Evolutionary conservation across 1,284 basidiomycete species (phyloP), one percentile per base, ranked within the genome.

Genomic region (Xerocomus nothofagi): DNA sequence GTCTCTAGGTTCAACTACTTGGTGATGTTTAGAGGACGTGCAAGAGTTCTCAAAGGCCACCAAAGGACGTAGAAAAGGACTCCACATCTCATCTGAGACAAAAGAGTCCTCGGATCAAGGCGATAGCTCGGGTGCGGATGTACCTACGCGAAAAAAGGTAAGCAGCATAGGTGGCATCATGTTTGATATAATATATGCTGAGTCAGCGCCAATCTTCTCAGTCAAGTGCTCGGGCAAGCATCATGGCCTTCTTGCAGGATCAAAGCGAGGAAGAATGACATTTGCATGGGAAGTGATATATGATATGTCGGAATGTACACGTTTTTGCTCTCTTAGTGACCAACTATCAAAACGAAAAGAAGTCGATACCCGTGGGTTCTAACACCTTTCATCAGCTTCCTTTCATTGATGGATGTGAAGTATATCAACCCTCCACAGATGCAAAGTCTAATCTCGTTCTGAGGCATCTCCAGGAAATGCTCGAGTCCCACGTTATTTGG

Each of bases 211-310:
- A 4, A 44, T 51, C 24, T 39, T 40, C n/a, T 27, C 47, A 76
- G 73, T 58, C 64, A 46, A 79, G 71, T 42, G 82, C 82, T 12
- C 72, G 77, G 21, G 73, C 74, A 53, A 86, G 81, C 52, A 87
- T 89, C 46, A 80, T 78, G 72, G 83, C 81, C 6, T 88, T 88
- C 64, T 67, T 89, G 47, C 74, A 71, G 24, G 83, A 86, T 58
- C 83, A 88, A 59, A 86, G 80, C 54, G 79, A 78, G 26, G 63
- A 67, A 44, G 65, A 67, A 26, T 65, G 33, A 58, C n/a, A 21
- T 37, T 4, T 17, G 8, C 6, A 29, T 34, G 12, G 15, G n/a
- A 26, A 7, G 18, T 12, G 21, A 32, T 26, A 21, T 29, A 20
- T 30, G 36, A 6, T 31, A 24, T 11, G 1, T 20, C 18, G 47